A percentile compares a stretch with the other conserved stretches of the same genome.
Conservation (phyloP, 192 early-diverging fungal species). For the Umbelopsis vinacea region DNA sequence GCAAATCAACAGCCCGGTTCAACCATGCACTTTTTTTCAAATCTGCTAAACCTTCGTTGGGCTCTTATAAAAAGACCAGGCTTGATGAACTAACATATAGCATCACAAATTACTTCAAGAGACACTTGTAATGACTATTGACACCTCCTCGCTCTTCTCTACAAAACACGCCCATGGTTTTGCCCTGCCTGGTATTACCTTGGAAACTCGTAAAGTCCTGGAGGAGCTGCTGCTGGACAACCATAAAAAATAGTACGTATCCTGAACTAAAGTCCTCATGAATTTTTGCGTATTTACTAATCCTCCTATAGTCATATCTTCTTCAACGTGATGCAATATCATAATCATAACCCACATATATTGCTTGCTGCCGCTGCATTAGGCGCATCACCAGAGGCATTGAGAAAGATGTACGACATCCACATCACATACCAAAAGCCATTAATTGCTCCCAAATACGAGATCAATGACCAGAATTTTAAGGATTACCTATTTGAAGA, state of each 20-base stretch:
- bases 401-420: not conserved
- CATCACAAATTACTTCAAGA: too few species aligned
- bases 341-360: not conserved
- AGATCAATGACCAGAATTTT: not conserved
- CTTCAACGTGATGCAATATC: not conserved
- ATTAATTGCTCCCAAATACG: not conserved
- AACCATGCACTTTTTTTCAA: too few species aligned
- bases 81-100: too few species aligned
- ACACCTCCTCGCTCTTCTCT: not conserved
- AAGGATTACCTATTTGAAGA: not conserved
- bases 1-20: too few species aligned
- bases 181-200: not conserved
- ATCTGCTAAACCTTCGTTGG: too few species aligned
- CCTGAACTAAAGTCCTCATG: not conserved
- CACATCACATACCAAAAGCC: not conserved
- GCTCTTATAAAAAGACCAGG: too few species aligned
- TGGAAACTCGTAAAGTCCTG: not conserved
- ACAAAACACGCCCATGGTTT: not conserved
- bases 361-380: not conserved
- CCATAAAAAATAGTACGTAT: not conserved
- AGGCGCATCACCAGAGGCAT: not conserved
- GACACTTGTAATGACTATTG: not conserved
- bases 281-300: not conserved
- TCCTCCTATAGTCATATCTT: not conserved
- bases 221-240: not conserved